A percentile compares a stretch with the other conserved stretches of the same genome.
phyloP scores from a whole-genome alignment of 2,329 filamentous ascomycete genomes.

The Ampelomyces quisqualis region DNA sequence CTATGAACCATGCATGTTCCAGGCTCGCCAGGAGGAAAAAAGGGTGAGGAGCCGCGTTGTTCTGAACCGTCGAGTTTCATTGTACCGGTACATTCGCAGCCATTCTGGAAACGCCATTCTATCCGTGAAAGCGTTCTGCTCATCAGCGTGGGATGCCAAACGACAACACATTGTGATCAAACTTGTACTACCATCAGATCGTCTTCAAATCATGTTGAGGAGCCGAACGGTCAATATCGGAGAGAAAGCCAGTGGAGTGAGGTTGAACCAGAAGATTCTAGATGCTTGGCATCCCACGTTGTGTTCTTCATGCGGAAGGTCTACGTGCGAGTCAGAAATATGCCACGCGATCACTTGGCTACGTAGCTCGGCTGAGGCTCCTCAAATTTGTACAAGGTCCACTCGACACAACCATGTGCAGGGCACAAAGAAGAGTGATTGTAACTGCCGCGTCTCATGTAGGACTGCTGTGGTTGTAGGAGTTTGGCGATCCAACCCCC shows the following conservation, averaged over 20 bases:
- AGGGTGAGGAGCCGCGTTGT: too few relatives aligned
- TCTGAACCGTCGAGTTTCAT: too few relatives aligned
- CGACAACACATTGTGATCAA: background rate
- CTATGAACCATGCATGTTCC: too few relatives aligned
- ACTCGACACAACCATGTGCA: conserved; percentile 1
- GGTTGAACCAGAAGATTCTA: conserved; percentile 17
- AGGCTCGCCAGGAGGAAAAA: too few relatives aligned
- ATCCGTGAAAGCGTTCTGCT: conserved; percentile 1
- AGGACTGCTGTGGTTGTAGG: background rate
- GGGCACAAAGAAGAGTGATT: conserved; percentile 9
- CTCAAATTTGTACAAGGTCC: conserved; percentile 8
- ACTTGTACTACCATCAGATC: background rate
- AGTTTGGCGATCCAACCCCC: conserved; percentile 7
- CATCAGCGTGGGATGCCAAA: conserved; percentile 4
- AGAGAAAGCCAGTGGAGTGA: conserved; percentile 6
- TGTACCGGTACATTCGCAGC: conserved; percentile 6
- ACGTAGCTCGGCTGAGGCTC: conserved; percentile 16
- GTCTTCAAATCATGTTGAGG: conserved; percentile 17
- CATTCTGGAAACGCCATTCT: background rate
- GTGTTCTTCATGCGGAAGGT: conserved; percentile 14
- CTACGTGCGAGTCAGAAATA: conserved; percentile 15
- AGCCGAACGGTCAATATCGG: conserved; percentile 6
- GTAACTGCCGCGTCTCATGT: conserved; percentile 8
- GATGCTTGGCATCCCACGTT: conserved; percentile 31
- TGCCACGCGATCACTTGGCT: conserved; percentile 27